Percentiles rank a stretch among this genome's conserved stretches.
Evolutionary conservation across 2,329 filamentous ascomycete genomes (phyloP).

Genomic region (Didymella lethalis): DNA sequence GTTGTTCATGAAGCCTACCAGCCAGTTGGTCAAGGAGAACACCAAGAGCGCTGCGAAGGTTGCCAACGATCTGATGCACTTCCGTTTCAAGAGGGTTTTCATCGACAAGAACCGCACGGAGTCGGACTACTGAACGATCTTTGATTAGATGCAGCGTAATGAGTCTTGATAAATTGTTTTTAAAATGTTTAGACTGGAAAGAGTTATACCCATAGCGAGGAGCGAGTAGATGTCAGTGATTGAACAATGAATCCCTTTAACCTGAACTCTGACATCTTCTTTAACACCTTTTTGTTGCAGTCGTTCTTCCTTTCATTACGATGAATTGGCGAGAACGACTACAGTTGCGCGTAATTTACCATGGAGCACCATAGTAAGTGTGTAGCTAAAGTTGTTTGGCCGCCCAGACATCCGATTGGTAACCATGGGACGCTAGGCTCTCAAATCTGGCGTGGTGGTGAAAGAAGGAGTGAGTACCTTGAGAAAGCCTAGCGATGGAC

Average conservation of each 20-base stretch:
- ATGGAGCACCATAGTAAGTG: background rate
- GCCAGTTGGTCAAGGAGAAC: constrained; percentile 63
- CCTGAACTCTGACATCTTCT: background rate
- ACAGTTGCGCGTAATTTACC: background rate
- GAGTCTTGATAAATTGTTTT: background rate
- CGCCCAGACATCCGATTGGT: background rate
- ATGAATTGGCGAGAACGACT: background rate
- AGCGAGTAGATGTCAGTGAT: background rate
- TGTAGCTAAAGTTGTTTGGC: background rate
- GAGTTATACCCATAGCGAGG: constrained; percentile 14
- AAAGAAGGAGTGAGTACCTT: background rate
- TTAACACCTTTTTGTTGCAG: background rate
- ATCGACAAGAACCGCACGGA: constrained; percentile 42
- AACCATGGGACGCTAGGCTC: background rate
- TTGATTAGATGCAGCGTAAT: background rate
- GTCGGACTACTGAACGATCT: constrained; percentile 8
- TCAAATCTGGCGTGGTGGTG: background rate
- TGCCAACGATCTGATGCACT: constrained; percentile 54
- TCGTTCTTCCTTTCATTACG: background rate
- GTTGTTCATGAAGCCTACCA: constrained; percentile 70
- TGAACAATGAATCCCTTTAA: background rate
- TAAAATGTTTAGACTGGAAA: background rate
- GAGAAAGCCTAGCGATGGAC: background rate
- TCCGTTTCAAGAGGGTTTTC: constrained; percentile 60
- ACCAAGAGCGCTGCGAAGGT: constrained; percentile 55